Base-by-base conservation (phyloP, 2,329 filamentous ascomycete genomes). In the Lanzia echinophila region DNA sequence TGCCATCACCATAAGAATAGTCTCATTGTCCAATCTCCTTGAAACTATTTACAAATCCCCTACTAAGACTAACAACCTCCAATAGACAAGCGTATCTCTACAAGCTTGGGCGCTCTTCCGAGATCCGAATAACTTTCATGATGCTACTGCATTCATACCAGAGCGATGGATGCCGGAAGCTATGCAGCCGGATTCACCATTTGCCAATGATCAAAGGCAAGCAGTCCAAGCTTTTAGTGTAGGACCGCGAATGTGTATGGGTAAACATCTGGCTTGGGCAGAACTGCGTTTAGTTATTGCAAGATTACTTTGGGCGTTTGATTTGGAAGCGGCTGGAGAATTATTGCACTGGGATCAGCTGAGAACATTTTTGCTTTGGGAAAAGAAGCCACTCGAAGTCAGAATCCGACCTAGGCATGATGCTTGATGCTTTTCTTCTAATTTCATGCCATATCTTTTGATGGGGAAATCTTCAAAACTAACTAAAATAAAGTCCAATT, bases 71-170 rank as follows among this genome's bases (percentile, higher is more conserved):
- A 34, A 34, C 24, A 32, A 46, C 11, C 12, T 19, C 32, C 8
- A 34, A 28, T 15, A 51, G 48, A 51, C 39, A 44, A 38, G 48
- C 15, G 39, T 51, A 17, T 51, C 39, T 8, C n/a, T 45, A 1
- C 36, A 42, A 34, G 20, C 24, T 11, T 50, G 20, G 15, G 20
- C 47, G 7, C 36, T 36, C 15, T 44, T 38, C 31, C 48, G 39
- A 12, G 24, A 24, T 22, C 28, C 48, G 8, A 44, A 13, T 2
- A 20, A 6, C 34, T 50, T 50, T 15, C 38, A 50, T 15, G 11
- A 50, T 31, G n/a, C 47, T 20, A 31, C n/a, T 13, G 22, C 38
- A 2, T 44, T 44, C 17, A 17, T 24, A 12, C 48, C 48, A 4
- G 17, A 24, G 11, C 39, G 48, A 5, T 51, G 39, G 39, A 8